Conservation (phyloP, 192 early-diverging fungal genomes). For the Linnemannia schmuckeri region DNA sequence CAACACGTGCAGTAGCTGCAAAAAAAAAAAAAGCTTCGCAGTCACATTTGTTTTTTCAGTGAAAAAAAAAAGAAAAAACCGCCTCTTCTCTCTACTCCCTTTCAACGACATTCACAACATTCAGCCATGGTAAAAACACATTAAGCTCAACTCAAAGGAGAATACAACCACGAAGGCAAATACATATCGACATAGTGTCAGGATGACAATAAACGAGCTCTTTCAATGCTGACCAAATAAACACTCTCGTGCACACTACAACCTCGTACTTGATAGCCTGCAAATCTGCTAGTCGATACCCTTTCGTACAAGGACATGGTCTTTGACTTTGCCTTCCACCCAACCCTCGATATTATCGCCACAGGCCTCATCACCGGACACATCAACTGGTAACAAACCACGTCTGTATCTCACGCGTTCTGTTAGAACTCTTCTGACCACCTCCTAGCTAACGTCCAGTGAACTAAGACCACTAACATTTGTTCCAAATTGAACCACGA, state of each 20-base stretch:
- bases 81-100: not conserved
- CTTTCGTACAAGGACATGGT: constrained; percentile 64
- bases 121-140: constrained; percentile 6
- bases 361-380: constrained; percentile 81
- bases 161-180: not conserved
- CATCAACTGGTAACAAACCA: constrained; percentile 70
- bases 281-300: constrained; percentile 49
- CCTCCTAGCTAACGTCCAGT: too few relatives aligned
- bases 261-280: constrained; percentile 12
- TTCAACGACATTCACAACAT: constrained; percentile 1
- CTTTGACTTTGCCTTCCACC: constrained; percentile 81
- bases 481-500: not conserved
- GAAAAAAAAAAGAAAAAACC: too few relatives aligned
- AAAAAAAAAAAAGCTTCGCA: not conserved
- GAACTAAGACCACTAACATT: constrained; percentile 8
- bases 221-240: not conserved
- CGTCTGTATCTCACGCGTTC: not conserved
- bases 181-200: not conserved
- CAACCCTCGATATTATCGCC: constrained; percentile 73
- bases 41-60: constrained; percentile 5
- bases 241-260: not conserved
- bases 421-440: not conserved
- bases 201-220: not conserved
- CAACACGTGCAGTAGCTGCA: not conserved
- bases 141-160: not conserved